phyloP scores from a whole-genome alignment of 208 protist species.

The Trypanosoma melophagium region DNA sequence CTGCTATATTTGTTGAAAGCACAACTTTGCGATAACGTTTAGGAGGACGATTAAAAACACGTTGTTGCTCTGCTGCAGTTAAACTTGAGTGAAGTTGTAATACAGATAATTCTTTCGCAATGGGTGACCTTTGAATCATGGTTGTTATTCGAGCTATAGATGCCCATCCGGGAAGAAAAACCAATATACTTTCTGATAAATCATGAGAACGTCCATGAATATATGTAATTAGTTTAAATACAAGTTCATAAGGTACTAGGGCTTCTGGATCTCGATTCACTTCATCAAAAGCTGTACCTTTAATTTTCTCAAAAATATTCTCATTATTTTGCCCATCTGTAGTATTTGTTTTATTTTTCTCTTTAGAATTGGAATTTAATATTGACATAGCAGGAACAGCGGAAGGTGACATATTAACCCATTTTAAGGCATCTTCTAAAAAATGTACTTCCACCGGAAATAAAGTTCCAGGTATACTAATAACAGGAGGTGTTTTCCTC shows the following conservation, averaged over 20 bases:
- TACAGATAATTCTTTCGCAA: conserved; percentile 65
- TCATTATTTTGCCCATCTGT: conserved; percentile 5
- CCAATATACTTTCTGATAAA: conserved; percentile 69
- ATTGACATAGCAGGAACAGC: conserved; percentile 40
- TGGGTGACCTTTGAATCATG: conserved; percentile 44
- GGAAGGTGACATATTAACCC: conserved; percentile 34
- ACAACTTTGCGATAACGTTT: conserved; percentile 89
- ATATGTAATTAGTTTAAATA: conserved; percentile 61
- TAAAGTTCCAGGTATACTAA: conserved; percentile 85
- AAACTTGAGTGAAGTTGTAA: conserved; percentile 91
- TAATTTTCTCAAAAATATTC: conserved; percentile 59
- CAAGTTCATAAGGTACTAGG: conserved; percentile 71
- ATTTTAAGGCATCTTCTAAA: conserved; percentile 79
- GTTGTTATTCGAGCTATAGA: conserved; percentile 75
- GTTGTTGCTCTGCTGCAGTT: conserved; percentile 83
- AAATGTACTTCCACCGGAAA: conserved; percentile 85
- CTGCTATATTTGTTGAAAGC: conserved; percentile 96
- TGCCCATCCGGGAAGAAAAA: conserved; percentile 90
- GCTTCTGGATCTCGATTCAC: conserved; percentile 53
- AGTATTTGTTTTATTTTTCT: conserved; percentile 4
- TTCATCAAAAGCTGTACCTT: conserved; percentile 52
- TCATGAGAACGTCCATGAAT: conserved; percentile 49
- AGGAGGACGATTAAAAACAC: conserved; percentile 89
- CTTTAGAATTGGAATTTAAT: conserved; percentile 11
- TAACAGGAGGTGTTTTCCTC: conserved; percentile 37